A percentile compares a stretch with the other conserved stretches of the same genome.
Conservation (phyloP, 352 stramenopile species). For the Salisapilia sapeloensis region DNA sequence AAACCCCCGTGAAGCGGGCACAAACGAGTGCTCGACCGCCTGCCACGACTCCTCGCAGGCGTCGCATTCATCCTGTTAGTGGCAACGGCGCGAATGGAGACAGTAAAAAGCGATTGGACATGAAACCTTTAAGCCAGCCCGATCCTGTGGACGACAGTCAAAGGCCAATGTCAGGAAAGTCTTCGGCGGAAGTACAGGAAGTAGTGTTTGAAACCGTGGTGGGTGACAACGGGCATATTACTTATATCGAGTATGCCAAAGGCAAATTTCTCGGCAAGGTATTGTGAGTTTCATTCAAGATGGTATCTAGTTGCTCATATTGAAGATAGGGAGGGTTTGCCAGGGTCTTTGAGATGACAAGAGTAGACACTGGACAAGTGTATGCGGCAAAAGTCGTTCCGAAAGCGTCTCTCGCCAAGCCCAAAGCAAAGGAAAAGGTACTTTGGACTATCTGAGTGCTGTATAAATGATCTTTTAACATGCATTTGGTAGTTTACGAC, state of each 20-base stretch:
- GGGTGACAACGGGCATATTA: conserved; percentile 28
- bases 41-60: too few species aligned
- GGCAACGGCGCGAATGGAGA: too few species aligned
- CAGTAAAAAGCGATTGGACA: too few species aligned
- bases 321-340: conserved; percentile 95
- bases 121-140: too few species aligned
- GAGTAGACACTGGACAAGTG: conserved; percentile 81
- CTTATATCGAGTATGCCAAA: conserved; percentile 73
- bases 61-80: too few species aligned
- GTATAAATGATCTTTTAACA: conserved; percentile 1
- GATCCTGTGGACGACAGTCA: too few species aligned
- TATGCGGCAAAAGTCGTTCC: conserved; percentile 97
- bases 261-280: conserved; percentile 90
- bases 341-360: conserved; percentile 92
- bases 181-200: conserved; percentile 15
- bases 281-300: neutral
- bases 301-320: conserved; percentile 1
- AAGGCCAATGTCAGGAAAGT: too few species aligned
- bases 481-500: conserved; percentile 53
- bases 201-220: conserved; percentile 52
- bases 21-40: too few species aligned
- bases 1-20: too few species aligned
- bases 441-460: neutral
- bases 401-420: conserved; percentile 94
- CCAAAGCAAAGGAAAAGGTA: conserved; percentile 93